Evolutionary conservation across 164 flowering plant genomes (phyloP), one percentile per base, ranked within the genome.

Genomic region (Warburgia ugandensis): DNA sequence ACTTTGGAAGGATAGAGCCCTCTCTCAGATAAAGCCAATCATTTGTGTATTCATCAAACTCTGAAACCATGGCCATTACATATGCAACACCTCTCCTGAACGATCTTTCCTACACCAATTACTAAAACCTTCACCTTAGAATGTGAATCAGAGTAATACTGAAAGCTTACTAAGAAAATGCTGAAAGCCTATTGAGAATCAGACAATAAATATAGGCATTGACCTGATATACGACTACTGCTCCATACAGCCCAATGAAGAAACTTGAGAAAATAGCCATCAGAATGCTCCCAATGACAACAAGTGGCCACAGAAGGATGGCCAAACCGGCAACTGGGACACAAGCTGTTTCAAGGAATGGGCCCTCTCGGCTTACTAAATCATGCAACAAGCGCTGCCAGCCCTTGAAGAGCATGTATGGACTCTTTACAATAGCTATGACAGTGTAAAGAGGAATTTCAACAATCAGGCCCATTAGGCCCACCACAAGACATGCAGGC

Each of bases 11-110:
- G 37, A 81, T 59, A 21, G 92, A 77, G 19, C 97, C 97, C 55
- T 91, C 97, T 26, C 92, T 77, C 37, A 91, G 83, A 66, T 86
- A 86, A 29, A 91, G 92, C 81, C 78, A 83, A 57, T 91, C 97
- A 65, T 91, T 91, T 13, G 97, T 86, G 72, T 84, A 86, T 77
- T 91, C 94, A 36, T 91, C 97, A 54, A 91, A 91, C 63, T 84
- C 96, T 3, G 89, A 89, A 60, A 91, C 85, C 92, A 84, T 81
- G 19, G 96, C 94, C 65, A 91, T 67, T 48, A 81, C 77, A 67
- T 80, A 91, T 28, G 96, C 85, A 41, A 75, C 56, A 43, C 94
- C 94, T 76, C 79, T 75, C 29, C 67, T 49, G 33, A 90, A 86
- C 19, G 95, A 90, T 62, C 83, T 75, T 62, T 90, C 97, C 97